Percentiles rank a stretch among this genome's conserved stretches.
phyloP scores from a whole-genome alignment of 225 moss, liverwort and hornwort genomes.

The Ulota crispa region DNA sequence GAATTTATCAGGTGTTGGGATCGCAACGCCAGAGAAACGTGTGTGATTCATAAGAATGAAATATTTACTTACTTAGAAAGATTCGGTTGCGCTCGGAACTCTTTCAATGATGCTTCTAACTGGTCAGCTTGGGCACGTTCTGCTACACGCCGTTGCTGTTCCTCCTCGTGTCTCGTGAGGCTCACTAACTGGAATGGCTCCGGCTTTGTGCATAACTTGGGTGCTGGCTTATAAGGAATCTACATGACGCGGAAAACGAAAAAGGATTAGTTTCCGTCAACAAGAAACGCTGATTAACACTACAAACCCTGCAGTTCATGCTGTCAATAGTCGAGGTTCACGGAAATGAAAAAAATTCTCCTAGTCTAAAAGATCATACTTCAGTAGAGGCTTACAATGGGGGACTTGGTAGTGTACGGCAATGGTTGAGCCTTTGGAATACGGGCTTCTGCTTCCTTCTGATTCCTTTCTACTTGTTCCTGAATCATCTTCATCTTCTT shows the following conservation, averaged over 20 bases:
- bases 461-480: slow-evolving; percentile 70
- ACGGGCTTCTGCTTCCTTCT: slow-evolving; percentile 68
- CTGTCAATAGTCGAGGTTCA: not conserved
- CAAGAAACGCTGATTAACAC: accelerated
- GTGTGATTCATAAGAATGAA: not conserved
- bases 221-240: slow-evolving; percentile 84
- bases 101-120: slow-evolving; percentile 64
- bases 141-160: slow-evolving; percentile 48
- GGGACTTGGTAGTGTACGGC: slow-evolving; percentile 86
- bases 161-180: slow-evolving; percentile 75
- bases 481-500: slow-evolving; percentile 81
- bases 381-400: slow-evolving; percentile 44
- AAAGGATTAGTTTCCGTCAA: not conserved
- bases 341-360: not conserved
- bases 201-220: slow-evolving; percentile 67
- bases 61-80: slow-evolving; percentile 63
- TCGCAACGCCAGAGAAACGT: not conserved
- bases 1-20: not conserved
- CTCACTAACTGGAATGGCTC: slow-evolving; percentile 91
- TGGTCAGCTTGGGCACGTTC: slow-evolving; percentile 42
- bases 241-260: not conserved
- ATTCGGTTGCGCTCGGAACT: slow-evolving; percentile 85
- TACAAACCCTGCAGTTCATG: not conserved
- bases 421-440: slow-evolving; percentile 90
- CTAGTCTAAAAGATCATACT: accelerated